Base-by-base conservation (phyloP, 2,329 filamentous ascomycete species). In the Diaporthe citrichinensis region DNA sequence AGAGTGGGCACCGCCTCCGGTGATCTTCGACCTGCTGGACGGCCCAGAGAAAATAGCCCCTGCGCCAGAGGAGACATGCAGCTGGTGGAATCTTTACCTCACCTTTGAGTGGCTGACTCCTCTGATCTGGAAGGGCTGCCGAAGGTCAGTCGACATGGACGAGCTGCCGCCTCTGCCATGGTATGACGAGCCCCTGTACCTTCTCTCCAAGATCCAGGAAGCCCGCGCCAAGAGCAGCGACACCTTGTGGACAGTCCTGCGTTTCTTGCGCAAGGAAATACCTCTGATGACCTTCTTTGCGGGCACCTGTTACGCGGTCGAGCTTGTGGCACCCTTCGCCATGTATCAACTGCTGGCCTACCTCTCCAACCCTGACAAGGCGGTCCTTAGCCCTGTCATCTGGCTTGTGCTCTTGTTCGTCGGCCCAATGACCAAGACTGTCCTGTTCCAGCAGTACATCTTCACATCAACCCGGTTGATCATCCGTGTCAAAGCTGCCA, bases 381-480 rank as follows among this genome's bases (percentile, higher is more conserved):
- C 80, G 65, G 53, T 74, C 15, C 72, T 78, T 14, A 76, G 75
- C 67, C 79, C 79, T 5, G 55, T 57, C 8, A 78, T 90, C 61
- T 91, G 90, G 90, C 81, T 92, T 12, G 76, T 87, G 3, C 84
- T 91, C 46, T 84, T 91, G 76, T 90, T 91, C 74, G 72, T 86
- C 51, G 90, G 90, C 0, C 89, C 88, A 1, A 78, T 87, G 55
- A 79, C 82, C 4, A 86, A 87, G 20, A 89, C 90, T 3, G 78
- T 90, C 58, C 81, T 85, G 72, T 90, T 87, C 77, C 89, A 92
- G 79, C 88, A 89, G 78, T 91, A 91, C 79, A 85, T 91, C 46
- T 91, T 91, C 78, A 88, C 84, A 2, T 89, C 88, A 9, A 91
- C 90, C 3, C 85, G 89, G n/a, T 81, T 91, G 58, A 82, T 90